These are phyloP conservation scores for Debaryomyces sp. DNA, from an alignment of 1,139 yeast genomes.

Conservation along the genomic window DNA sequence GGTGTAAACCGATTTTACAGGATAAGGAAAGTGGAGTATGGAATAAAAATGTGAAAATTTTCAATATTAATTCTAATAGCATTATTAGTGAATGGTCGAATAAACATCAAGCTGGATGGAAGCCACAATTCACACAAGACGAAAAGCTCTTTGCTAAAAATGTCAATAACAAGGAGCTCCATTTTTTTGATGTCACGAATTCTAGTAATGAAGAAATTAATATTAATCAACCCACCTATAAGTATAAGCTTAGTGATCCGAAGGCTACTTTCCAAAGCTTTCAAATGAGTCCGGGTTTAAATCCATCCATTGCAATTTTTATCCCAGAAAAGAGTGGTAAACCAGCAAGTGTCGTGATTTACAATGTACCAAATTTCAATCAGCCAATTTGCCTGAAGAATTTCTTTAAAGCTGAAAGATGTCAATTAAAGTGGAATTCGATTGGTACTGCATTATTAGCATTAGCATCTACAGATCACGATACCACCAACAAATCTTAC, in stretches of 20 bases:
- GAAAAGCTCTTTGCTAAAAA: conserved; percentile 71
- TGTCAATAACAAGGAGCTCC: conserved; percentile 63
- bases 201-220: conserved; percentile 35
- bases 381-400: conserved; percentile 86
- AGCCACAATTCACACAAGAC: conserved; percentile 82
- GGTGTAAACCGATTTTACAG: conserved; percentile 82
- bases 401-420: conserved; percentile 94
- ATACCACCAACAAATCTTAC: conserved; percentile 89
- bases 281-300: conserved; percentile 81
- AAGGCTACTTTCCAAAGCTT: conserved; percentile 55
- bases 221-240: conserved; percentile 58
- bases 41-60: conserved; percentile 76
- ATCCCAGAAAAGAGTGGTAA: conserved; percentile 82
- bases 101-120: conserved; percentile 89
- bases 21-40: conserved; percentile 66
- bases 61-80: conserved; percentile 52
- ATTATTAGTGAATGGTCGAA: conserved; percentile 71
- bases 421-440: conserved; percentile 90
- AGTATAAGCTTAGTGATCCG: conserved; percentile 63
- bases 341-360: conserved; percentile 88
- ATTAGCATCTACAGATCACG: conserved; percentile 94
- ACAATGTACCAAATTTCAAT: conserved; percentile 71
- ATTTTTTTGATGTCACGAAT: conserved; percentile 60
- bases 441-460: conserved; percentile 94
- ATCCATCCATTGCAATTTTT: conserved; percentile 90